Conservation (phyloP, 495 filamentous ascomycete species). For the Friedmanniomyces endolithicus region DNA sequence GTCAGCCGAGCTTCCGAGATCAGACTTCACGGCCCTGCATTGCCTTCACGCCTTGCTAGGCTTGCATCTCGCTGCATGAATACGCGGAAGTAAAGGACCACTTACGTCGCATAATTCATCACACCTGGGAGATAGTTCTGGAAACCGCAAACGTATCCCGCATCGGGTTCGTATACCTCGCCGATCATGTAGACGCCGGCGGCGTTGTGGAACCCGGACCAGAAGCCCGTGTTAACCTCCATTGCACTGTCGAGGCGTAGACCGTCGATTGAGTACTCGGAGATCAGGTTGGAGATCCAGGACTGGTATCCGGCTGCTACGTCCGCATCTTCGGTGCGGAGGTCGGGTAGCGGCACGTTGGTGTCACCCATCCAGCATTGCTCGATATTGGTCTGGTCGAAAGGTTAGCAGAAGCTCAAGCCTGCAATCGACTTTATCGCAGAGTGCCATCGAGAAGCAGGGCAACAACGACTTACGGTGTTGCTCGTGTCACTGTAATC, state of each 20-base stretch:
- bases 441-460: too few species aligned
- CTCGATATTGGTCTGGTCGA: slow-evolving; percentile 19
- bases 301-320: slow-evolving; percentile 47
- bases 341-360: slow-evolving; percentile 51
- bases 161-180: slow-evolving; percentile 54
- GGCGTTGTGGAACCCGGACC: slow-evolving; percentile 50
- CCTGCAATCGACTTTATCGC: too few species aligned
- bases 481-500: slow-evolving; percentile 47
- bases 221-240: slow-evolving; percentile 62
- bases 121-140: slow-evolving; percentile 51
- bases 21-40: neutral
- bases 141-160: slow-evolving; percentile 50
- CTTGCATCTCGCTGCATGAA: too few species aligned
- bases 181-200: slow-evolving; percentile 56
- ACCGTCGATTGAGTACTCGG: slow-evolving; percentile 62
- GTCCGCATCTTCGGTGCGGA: slow-evolving; percentile 48
- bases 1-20: neutral
- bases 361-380: slow-evolving; percentile 57
- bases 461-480: slow-evolving; percentile 14
- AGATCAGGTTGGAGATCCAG: slow-evolving; percentile 54
- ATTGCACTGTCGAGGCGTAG: slow-evolving; percentile 65
- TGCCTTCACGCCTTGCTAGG: too few species aligned
- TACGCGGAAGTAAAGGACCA: neutral
- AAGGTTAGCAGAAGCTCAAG: neutral
- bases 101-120: slow-evolving; percentile 55